Evolutionary conservation across 257 asterid species (phyloP), one percentile per base, ranked within the genome.

Genomic region (Capsicum rhomboideum): DNA sequence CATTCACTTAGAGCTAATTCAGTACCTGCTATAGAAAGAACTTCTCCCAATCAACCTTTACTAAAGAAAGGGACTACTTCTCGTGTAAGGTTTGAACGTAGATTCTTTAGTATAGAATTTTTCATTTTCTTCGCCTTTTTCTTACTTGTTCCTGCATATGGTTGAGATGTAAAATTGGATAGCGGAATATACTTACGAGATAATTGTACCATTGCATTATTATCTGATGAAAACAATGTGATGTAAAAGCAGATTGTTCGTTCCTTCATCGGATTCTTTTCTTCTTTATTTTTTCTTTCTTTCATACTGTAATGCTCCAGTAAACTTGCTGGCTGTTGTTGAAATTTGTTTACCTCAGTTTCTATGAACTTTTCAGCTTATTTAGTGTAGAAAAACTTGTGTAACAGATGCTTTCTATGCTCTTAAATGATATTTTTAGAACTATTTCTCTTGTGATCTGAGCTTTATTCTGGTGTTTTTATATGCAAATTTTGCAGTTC

Each of bases 101-200:
- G 88, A 88, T 84, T 90, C 87, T 80, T 78, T 67, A 50, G 84
- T 86, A 89, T 89, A 89, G 93, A 87, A 83, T 90, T 91, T 83
- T 23, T 58, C 74, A 40, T 77, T 83, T 84, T 87, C 78, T 86
- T 86, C 82, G 79, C 77, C 83, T 85, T 90, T 88, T n/a, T 8
- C 26, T 44, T 26, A 2, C 63, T 50, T 50, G 63, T 50, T 63
- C 53, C 61, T 23, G 74, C 34, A 82, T 16, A 46, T 46, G 88
- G 84, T 86, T 89, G 89, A 85, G 91, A 86, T 86, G 89, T 87
- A 84, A 85, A 88, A 87, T 91, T 88, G 89, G 91, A 82, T 88
- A 86, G 90, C 87, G 86, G 87, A 82, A 84, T 84, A 87, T 85
- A 88, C 90, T 83, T 71, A 78, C 9, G 72, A 63, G 83, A 85